These are phyloP conservation scores for Lumnitzera littorea DNA, from an alignment of 345 rosid genomes.

Conservation along the genomic window DNA sequence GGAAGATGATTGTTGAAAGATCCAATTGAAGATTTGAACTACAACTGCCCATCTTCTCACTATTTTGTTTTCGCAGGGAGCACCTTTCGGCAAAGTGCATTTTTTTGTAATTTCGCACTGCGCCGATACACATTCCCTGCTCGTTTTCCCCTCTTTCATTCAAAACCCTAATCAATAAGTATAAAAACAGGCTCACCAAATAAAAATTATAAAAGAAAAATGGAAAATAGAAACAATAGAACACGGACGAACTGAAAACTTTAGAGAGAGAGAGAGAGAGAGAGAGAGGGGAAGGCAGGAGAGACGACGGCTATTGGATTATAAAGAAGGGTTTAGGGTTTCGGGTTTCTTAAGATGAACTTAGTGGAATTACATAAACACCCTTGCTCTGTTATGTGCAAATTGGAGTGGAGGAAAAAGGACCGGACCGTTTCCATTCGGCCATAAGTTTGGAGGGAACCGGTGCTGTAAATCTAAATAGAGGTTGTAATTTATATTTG, in stretches of 20 bases:
- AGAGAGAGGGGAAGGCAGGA: not conserved
- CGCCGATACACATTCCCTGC: conserved; percentile 12
- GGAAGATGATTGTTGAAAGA: conserved; percentile 12
- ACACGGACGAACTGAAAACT: no score
- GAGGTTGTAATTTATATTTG: no score
- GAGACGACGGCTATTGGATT: no score
- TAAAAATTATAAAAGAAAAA: not conserved
- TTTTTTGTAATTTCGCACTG: not conserved
- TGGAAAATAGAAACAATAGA: no score
- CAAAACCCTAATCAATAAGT: not conserved
- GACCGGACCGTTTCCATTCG: no score
- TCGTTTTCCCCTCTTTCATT: not conserved
- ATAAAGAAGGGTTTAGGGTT: no score
- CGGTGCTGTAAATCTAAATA: no score
- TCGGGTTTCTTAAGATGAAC: no score
- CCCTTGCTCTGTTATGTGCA: no score
- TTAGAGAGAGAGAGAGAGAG: not conserved
- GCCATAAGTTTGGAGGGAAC: no score
- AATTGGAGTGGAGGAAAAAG: no score
- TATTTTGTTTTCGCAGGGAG: not conserved
- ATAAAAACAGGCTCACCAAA: not conserved
- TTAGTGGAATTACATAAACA: no score
- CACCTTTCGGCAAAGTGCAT: conserved; percentile 11
- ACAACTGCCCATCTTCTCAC: conserved; percentile 12
- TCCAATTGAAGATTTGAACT: not conserved